Conservation (phyloP, 768 basidiomycete species). For the Symmetrospora coprosmae region DNA sequence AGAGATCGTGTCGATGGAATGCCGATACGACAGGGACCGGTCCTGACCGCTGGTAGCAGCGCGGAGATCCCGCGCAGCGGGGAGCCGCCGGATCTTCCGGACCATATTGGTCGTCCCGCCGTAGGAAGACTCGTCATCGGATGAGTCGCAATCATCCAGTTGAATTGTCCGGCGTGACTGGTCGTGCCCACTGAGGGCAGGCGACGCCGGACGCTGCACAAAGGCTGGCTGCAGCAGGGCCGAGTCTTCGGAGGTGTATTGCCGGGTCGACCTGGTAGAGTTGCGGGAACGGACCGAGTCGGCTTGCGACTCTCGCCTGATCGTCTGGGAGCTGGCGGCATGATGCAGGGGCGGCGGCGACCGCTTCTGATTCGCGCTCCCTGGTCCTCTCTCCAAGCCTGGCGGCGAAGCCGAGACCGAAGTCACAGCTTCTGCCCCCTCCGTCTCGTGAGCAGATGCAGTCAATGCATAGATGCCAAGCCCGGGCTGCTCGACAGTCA, state of each 20-base stretch:
- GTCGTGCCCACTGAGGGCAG: too few relatives aligned
- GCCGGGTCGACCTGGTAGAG: not conserved
- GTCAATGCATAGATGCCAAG: too few relatives aligned
- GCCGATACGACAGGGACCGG: not conserved
- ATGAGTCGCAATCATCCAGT: constrained; percentile 32
- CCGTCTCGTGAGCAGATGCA: too few relatives aligned
- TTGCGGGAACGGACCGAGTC: not conserved
- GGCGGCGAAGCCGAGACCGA: too few relatives aligned
- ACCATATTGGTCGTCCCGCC: constrained; percentile 25
- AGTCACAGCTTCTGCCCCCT: too few relatives aligned
- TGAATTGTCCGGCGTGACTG: too few relatives aligned
- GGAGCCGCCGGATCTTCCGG: constrained; percentile 29
- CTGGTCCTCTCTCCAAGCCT: too few relatives aligned
- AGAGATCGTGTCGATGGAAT: constrained; percentile 11
- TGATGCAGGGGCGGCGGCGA: constrained; percentile 17
- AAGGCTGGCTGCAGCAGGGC: too few relatives aligned
- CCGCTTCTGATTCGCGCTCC: too few relatives aligned
- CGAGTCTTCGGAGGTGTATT: too few relatives aligned
- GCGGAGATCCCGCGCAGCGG: constrained; percentile 26
- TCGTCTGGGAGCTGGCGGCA: constrained; percentile 11
- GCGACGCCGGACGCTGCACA: too few relatives aligned
- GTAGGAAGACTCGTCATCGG: constrained; percentile 26
- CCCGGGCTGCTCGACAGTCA: too few relatives aligned
- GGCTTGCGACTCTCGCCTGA: not conserved
- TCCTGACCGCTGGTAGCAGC: not conserved